Base-by-base conservation (phyloP, 306 rosid genomes). In the Arachis stenosperma region DNA sequence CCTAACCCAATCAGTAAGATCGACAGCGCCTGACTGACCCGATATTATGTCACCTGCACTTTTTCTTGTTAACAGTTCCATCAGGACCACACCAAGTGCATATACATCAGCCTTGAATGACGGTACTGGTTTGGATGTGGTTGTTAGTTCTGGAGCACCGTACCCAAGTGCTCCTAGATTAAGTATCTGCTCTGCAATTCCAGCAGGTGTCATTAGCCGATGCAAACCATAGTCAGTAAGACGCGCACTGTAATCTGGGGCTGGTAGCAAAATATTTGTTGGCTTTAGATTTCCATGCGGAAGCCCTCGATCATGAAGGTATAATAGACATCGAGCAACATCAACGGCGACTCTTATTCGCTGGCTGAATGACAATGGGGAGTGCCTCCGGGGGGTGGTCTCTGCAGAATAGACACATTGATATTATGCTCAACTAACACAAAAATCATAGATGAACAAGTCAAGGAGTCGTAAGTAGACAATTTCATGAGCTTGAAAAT, bases 31-130 rank as follows among this genome's bases (percentile, higher is more conserved):
- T 0, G 96, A 86, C 47, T 91, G 97, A 3, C 97, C 98, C 4
- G 98, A 94, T 81, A 94, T 94, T 64, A 94, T 94, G 77, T 94
- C 98, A 5, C 98, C 98, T 10, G 98, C 98, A 78, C 97, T 91
- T 81, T 93, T 88, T 81, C 97, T 84, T 27, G 98, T 91, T 60
- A 94, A 80, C 58, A 94, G 61, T 76, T 94, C 98, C 98, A 94
- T 91, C 68, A 94, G 67, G 78, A 94, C 89, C 83, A 91, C 98
- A 5, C 98, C 98, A 65, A 91, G 90, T 13, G 97, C 96, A 79
- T 91, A 94, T 5, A 94, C 90, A 74, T 91, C 98, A 0, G 97
- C 97, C 89, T 94, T 94, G 80, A 94, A 88, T 4, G 98, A 82
- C 61, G 92, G 95, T 54, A 85, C 83, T 6, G 92, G 94, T 80